Evolutionary conservation across 169 alveolate species (phyloP).

Genomic region (Sarcocystis neurona): DNA sequence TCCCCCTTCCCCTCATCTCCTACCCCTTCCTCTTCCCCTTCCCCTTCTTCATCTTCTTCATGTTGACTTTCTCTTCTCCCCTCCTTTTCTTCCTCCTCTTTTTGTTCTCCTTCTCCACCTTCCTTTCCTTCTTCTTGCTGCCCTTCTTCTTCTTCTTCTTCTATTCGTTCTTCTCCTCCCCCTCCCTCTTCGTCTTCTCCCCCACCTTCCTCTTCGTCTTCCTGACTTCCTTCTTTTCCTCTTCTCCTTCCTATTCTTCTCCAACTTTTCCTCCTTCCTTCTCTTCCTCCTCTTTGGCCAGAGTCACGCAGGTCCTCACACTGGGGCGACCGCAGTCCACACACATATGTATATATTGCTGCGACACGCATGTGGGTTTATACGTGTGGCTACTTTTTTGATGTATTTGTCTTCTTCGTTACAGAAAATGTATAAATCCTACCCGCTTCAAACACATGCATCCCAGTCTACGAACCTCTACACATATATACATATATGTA

Average conservation of each 20-base stretch:
- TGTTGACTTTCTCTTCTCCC: not conserved
- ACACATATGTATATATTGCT: too few relatives aligned
- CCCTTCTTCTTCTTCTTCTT: not conserved
- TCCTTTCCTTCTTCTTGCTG: not conserved
- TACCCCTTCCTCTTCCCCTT: not conserved
- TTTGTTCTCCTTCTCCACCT: not conserved
- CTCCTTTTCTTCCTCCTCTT: not conserved
- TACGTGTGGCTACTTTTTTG: too few relatives aligned
- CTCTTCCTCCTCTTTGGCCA: too few relatives aligned
- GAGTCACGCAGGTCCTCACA: too few relatives aligned
- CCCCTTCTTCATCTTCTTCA: not conserved
- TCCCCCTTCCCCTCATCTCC: not conserved
- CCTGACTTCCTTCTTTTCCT: not conserved
- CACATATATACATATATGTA: slow-evolving; percentile 3
- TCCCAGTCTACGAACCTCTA: too few relatives aligned
- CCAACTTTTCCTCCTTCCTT: too few relatives aligned
- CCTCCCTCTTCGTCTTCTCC: not conserved
- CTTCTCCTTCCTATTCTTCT: not conserved
- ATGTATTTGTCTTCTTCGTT: too few relatives aligned
- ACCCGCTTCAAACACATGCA: too few relatives aligned
- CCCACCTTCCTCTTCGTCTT: not conserved
- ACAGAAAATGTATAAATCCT: too few relatives aligned
- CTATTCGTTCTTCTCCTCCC: not conserved
- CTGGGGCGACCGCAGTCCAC: too few relatives aligned
- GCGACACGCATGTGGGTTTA: too few relatives aligned